Evolutionary conservation across 768 basidiomycete genomes (phyloP), one percentile per base, ranked within the genome.

Genomic region (Serendipita indica): DNA sequence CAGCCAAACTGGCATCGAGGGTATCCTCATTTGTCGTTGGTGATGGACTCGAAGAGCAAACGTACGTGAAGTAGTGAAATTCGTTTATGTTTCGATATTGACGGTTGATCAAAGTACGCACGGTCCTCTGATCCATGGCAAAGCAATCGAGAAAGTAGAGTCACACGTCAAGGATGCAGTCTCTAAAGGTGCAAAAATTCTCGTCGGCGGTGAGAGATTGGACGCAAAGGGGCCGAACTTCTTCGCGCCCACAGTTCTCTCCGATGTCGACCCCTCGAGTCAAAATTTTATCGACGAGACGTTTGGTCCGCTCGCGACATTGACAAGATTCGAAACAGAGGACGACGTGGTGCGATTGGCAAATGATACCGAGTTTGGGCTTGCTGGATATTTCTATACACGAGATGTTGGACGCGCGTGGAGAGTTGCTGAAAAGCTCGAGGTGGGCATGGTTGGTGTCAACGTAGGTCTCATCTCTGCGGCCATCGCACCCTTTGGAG

Each of bases 341-440:
- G 91, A 92, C 41, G 86, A 98, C 69, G 92, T 91, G 0, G 75
- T 98, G 59, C 75, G 76, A 63, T 70, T 90, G 57, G 94, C 94
- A 32, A 98, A 99, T 70, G 73, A 79, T 64, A 77, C 83, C 0
- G 80, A 87, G 18, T 80, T 86, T 27, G 96, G 96, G 0, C 75
- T 99, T 22, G 91, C 94, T 18, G 93, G 92, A 3, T 96, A 97
- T 72, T 93, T 98, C 75, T 99, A 82, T 75, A 79, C 82, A 33
- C 71, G 80, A 35, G 94, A 98, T 67, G 75, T 96, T 3, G 87
- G 89, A 2, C 73, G 93, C 35, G 84, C 89, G 39, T 97, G 89
- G 88, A 79, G 94, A 39, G 92, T 99, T 16, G 90, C 93, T 14
- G 96, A 96, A 73, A 84, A 77, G 63, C 74, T 98, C 28, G 90